A percentile compares a stretch with the other conserved stretches of the same genome.
phyloP scores from a whole-genome alignment of 2,329 filamentous ascomycete species.

The Colletotrichum simmondsii region DNA sequence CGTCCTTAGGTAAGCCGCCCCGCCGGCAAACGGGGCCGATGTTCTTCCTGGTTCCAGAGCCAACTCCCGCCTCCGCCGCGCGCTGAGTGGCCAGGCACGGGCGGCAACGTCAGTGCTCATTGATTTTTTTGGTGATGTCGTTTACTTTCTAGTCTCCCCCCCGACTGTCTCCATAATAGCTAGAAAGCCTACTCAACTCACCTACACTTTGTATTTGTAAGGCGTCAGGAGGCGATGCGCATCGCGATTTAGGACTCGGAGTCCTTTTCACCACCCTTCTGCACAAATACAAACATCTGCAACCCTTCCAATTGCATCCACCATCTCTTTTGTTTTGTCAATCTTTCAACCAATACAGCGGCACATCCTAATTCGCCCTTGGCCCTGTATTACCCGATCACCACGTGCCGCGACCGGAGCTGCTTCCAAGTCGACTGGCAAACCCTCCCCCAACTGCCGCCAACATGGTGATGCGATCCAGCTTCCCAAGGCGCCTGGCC shows the following conservation, averaged over 20 bases:
- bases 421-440: constrained; percentile 3
- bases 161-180: constrained; percentile 23
- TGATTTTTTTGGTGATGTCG: constrained; percentile 31
- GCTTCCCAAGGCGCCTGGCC: constrained; percentile 50
- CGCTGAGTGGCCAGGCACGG: constrained; percentile 19
- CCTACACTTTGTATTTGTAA: constrained; percentile 32
- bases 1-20: neutral
- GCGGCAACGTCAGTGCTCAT: constrained; percentile 32
- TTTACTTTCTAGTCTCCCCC: constrained; percentile 21
- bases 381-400: constrained; percentile 12
- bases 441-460: neutral
- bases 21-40: constrained; percentile 17
- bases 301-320: constrained; percentile 6
- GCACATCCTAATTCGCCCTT: neutral
- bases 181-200: constrained; percentile 21
- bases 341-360: neutral
- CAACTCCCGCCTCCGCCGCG: neutral
- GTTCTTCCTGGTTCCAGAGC: constrained; percentile 32
- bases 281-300: neutral
- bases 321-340: neutral
- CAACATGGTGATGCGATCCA: constrained; percentile 54
- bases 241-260: constrained; percentile 16
- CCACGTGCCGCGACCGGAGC: constrained; percentile 23
- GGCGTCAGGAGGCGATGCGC: constrained; percentile 32
- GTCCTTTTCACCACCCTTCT: constrained; percentile 11